A percentile compares a stretch with the other conserved stretches of the same genome.
phyloP scores from a whole-genome alignment of 805 yeast species.

The Starmerella ratchasimensis region DNA sequence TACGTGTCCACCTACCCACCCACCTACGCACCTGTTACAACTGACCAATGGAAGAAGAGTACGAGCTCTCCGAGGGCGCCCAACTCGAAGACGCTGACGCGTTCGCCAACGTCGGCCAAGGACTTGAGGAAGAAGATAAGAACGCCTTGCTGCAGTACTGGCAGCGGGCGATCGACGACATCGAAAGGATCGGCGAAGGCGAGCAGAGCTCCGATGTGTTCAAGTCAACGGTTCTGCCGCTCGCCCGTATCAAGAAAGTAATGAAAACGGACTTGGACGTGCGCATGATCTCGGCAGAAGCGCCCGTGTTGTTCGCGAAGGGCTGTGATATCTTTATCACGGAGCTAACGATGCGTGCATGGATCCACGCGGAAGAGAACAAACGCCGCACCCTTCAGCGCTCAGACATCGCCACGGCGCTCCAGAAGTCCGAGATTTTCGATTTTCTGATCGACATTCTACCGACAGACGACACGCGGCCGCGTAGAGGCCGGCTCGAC shows the following conservation, averaged over 20 bases:
- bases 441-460: conserved; percentile 93
- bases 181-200: conserved; percentile 42
- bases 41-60: conserved; percentile 8
- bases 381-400: conserved; percentile 89
- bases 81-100: conserved; percentile 43
- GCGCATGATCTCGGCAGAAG: conserved; percentile 95
- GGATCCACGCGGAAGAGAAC: conserved; percentile 97
- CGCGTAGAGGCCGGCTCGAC: no score
- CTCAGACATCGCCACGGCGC: conserved; percentile 87
- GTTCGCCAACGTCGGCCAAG: conserved; percentile 85
- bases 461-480: conserved; percentile 67
- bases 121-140: conserved; percentile 64
- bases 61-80: conserved; percentile 3
- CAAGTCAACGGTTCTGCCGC: conserved; percentile 84
- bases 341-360: conserved; percentile 94
- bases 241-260: conserved; percentile 91
- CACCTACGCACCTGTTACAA: no score
- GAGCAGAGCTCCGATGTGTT: conserved; percentile 56
- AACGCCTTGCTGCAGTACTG: conserved; percentile 91
- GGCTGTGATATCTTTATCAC: conserved; percentile 97
- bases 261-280: conserved; percentile 98
- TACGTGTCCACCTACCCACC: no score
- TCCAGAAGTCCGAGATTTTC: conserved; percentile 91
- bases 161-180: conserved; percentile 88
- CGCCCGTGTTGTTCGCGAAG: conserved; percentile 92